Percentiles rank a stretch among this genome's conserved stretches.
phyloP scores from a whole-genome alignment of 768 basidiomycete genomes.

The Pleurotus tuber-regium region DNA sequence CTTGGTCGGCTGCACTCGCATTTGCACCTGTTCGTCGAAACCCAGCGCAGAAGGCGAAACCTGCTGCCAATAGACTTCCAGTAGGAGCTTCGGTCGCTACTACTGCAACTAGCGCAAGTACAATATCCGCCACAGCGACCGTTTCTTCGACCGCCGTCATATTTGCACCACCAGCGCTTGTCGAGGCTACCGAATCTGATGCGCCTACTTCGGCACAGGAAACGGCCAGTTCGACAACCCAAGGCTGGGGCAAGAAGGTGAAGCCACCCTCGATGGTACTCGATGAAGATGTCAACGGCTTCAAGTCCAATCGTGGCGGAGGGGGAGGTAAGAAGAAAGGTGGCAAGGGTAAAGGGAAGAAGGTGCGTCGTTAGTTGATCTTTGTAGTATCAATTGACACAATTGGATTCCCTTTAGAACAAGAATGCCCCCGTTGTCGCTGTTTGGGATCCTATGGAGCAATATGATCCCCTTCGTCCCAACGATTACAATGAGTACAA shows the following conservation, averaged over 20 bases:
- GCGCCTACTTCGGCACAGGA: conserved; percentile 25
- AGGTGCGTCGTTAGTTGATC: conserved; percentile 38
- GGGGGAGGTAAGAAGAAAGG: conserved; percentile 39
- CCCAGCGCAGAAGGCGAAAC: conserved; percentile 57
- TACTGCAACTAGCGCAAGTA: conserved; percentile 19
- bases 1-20: conserved; percentile 87
- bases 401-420: conserved; percentile 39
- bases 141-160: conserved; percentile 63
- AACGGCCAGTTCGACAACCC: conserved; percentile 33
- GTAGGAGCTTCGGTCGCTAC: conserved; percentile 56
- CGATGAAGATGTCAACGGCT: conserved; percentile 87
- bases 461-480: conserved; percentile 78
- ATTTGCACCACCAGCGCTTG: conserved; percentile 64
- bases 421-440: conserved; percentile 50
- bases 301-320: conserved; percentile 51
- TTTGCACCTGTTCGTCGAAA: conserved; percentile 80
- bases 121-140: conserved; percentile 13
- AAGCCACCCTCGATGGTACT: conserved; percentile 90
- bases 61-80: conserved; percentile 48
- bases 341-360: conserved; percentile 58
- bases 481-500: conserved; percentile 92
- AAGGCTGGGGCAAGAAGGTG: conserved; percentile 85
- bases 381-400: conserved; percentile 1
- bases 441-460: conserved; percentile 77
- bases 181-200: conserved; percentile 26